Percentiles rank a stretch among this genome's conserved stretches.
Evolutionary conservation across 257 asterid species (phyloP).

Genomic region (Solanum microdontum): DNA sequence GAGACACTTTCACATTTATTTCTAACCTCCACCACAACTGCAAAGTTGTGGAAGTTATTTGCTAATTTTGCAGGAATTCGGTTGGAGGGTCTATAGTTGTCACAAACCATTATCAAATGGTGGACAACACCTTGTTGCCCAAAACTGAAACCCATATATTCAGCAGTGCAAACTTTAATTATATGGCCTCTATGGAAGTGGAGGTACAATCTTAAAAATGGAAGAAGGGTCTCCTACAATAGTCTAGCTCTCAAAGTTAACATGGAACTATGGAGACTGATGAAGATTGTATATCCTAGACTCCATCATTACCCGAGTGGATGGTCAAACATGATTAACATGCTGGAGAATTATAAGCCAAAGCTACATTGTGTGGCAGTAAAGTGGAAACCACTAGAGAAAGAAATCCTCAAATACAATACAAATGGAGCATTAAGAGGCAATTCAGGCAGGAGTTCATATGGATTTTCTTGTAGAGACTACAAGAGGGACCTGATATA

Average conservation of each 20-base stretch:
- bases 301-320: not conserved
- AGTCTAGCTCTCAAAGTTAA: not conserved
- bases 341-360: not conserved
- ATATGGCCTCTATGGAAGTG: no score
- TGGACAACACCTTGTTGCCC: not conserved
- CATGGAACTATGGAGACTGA: not conserved
- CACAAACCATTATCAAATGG: not conserved
- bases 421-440: not conserved
- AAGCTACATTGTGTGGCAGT: not conserved
- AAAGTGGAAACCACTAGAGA: not conserved
- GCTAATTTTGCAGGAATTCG: not conserved
- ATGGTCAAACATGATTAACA: not conserved
- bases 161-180: not conserved
- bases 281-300: not conserved
- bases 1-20: not conserved
- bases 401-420: no score
- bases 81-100: not conserved
- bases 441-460: no score
- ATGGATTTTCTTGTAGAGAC: no score
- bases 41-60: not conserved
- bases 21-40: not conserved
- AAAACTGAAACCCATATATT: not conserved
- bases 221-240: no score
- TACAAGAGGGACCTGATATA: no score
- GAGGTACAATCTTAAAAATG: not conserved